Evolutionary conservation across 768 basidiomycete species (phyloP), one percentile per base, ranked within the genome.

Genomic region (Pulveroboletus sp.): DNA sequence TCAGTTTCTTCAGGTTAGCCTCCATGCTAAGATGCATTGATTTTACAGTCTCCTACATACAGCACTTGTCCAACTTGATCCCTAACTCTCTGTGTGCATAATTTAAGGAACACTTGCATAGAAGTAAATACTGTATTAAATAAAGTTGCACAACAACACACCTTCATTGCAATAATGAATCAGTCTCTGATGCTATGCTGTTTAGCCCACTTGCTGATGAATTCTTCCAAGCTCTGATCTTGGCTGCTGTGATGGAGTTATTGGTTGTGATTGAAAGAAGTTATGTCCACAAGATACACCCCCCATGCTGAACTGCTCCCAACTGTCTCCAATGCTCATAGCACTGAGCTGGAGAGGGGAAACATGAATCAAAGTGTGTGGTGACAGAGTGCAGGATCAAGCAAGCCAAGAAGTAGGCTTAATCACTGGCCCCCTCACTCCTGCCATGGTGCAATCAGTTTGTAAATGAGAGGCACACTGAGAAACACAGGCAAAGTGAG

Each of bases 161-260:
- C 65, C 63, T 71, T 76, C 48, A 73, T 73, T 1, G 75, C 75
- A 22, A 78, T 63, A 44, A 76, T 71, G 3, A 78, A 64, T 37
- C 76, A 72, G 51, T 78, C 71, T 17, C 76, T 64, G 48, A 71
- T 74, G 0, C 67, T 66, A 22, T 72, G 61, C 45, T 61, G 53
- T 43, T 72, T 68, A 43, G 71, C 69, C 77, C 77, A 79, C 54
- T 78, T 74, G 1, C 77, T 77, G 17, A 79, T 70, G 50, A 75
- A 73, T 50, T 63, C 58, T 55, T 78, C 76, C 1, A 67, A 70
- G 23, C 66, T 62, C 39, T 70, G 74, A 44, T 74, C 63, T 54
- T 75, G 71, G 40, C 71, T 71, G 32, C 6, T n/a, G n/a, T n/a
- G 42, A 34, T 16, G 26, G 14, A 10, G 36, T 29, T 29, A n/a